Percentiles rank a stretch among this genome's conserved stretches.
phyloP scores from a whole-genome alignment of 495 filamentous ascomycete species.

The Daldinia bambusicola region DNA sequence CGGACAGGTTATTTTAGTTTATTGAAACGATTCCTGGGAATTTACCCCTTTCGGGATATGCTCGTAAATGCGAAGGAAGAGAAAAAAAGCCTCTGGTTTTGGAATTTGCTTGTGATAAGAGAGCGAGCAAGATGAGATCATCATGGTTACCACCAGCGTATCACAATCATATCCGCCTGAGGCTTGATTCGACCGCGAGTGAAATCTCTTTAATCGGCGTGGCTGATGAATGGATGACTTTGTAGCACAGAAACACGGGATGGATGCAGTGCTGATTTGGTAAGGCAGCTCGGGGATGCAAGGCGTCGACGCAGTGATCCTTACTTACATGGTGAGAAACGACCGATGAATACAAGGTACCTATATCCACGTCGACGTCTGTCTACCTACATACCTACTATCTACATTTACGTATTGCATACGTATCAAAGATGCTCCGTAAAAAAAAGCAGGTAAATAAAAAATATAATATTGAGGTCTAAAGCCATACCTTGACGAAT shows the following conservation, averaged over 20 bases:
- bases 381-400: too few species aligned
- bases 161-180: conserved; percentile 3
- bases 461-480: background rate
- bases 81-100: conserved; percentile 13
- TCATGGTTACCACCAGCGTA: conserved; percentile 15
- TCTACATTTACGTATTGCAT: too few species aligned
- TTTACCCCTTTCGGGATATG: conserved; percentile 10
- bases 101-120: conserved; percentile 32
- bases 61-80: conserved; percentile 31
- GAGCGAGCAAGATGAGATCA: conserved; percentile 29
- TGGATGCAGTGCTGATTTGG: background rate
- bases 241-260: background rate
- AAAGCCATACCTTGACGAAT: background rate
- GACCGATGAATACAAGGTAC: background rate
- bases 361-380: background rate
- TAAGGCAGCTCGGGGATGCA: conserved; percentile 5
- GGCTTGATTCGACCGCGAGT: background rate
- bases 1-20: conserved; percentile 11
- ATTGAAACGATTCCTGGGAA: background rate
- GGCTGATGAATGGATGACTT: background rate
- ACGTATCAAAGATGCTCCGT: background rate
- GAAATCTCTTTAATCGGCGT: background rate
- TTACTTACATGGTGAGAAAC: conserved; percentile 1
- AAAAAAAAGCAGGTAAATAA: background rate
- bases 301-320: conserved; percentile 15